Base-by-base conservation (phyloP, 2,329 filamentous ascomycete species). In the Xylariales sp. region DNA sequence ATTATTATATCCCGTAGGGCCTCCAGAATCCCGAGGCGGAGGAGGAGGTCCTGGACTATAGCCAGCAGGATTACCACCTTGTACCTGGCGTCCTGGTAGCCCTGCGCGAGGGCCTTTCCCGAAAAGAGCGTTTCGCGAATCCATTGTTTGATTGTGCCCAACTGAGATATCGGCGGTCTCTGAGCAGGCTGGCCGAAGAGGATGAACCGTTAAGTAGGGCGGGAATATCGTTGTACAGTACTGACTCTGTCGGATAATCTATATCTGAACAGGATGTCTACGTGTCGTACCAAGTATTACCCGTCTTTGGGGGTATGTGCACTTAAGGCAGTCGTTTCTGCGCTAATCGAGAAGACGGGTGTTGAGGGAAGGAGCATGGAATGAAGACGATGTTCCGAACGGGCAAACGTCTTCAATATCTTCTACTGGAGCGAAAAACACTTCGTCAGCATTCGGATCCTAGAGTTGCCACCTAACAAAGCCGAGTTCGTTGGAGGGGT, bases 71-170 rank as follows among this genome's bases (percentile, higher is more conserved):
- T 18, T 12, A 3, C 45, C 37, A 46, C 49, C 42, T 42, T 49
- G 44, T 41, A 53, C 48, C 46, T 57, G 49, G 45, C 57, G n/a
- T 51, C 57, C 37, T 55, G 51, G 33, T 49, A 60, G 35, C 45
- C 62, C 51, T 35, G 56, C 48, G 42, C 56, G 62, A 20, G 63
- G 58, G 5, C 64, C 61, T 46, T 63, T 62, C 32, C 69, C 66
- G 46, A 69, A 69, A 29, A 72, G 61, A 48, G 69, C 70, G 52
- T 70, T 65, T 46, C 68, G 57, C 47, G 61, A 41, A 52, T 66
- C 63, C 64, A 68, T 68, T 18, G 19, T 15, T 27, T 27, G 24
- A 27, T 27, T 8, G 24, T n/a, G n/a, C n/a, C n/a, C n/a, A 27
- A 27, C 7, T n/a, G n/a, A 8, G 24, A 27, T 14, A 24, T 40